Evolutionary conservation across 2,329 filamentous ascomycete species (phyloP).

Genomic region (Ceratocystiopsis minuta): DNA sequence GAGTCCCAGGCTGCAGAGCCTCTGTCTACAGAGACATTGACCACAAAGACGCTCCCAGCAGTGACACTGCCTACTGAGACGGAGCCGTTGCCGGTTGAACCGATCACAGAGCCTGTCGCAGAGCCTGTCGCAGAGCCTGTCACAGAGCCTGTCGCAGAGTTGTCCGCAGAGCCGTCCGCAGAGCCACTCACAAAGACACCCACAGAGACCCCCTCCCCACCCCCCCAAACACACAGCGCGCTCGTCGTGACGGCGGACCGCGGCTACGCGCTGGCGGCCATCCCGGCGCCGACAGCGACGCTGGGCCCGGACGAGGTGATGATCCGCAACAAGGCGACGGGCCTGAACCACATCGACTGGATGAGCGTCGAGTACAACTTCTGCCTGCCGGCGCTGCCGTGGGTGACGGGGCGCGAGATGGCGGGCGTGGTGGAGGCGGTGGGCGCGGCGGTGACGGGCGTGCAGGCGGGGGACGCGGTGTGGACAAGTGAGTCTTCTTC

Average conservation of each 20-base stretch:
- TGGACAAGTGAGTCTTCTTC: constrained; percentile 17
- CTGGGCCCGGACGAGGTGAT: constrained; percentile 13
- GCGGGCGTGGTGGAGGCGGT: constrained; percentile 8
- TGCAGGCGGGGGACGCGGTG: constrained; percentile 14
- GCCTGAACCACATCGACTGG: constrained; percentile 23
- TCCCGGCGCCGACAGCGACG: background rate
- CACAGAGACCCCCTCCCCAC: background rate
- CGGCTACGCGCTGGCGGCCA: background rate
- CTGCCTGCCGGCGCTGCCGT: constrained; percentile 17
- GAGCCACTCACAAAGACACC: background rate
- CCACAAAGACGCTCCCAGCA: no score
- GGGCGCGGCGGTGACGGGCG: constrained; percentile 9
- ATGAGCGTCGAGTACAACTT: constrained; percentile 24
- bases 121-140: no score
- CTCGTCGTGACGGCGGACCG: background rate
- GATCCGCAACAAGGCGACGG: constrained; percentile 17
- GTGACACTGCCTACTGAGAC: no score
- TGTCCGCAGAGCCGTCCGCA: no score
- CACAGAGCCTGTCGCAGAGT: no score
- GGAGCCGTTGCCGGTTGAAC: no score
- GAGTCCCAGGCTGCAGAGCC: no score
- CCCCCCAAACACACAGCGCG: background rate
- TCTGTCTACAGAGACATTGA: no score
- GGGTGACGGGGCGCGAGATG: constrained; percentile 8
- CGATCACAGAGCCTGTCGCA: no score